Conservation (phyloP, 2,329 filamentous ascomycete genomes). For the Colletotrichum sp. region DNA sequence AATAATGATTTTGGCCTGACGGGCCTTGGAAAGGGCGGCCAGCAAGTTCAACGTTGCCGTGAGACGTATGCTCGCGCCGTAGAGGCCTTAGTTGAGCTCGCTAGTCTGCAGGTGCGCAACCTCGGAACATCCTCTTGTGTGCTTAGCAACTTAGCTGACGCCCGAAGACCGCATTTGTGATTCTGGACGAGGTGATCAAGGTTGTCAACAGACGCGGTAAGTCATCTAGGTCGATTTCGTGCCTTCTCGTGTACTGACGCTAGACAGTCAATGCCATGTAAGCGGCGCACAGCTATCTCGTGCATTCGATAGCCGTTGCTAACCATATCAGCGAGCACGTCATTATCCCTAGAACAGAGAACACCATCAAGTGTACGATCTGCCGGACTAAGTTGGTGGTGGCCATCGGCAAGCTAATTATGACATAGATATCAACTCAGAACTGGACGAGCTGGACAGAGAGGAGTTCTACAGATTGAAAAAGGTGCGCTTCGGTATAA, state of each 20-base stretch:
- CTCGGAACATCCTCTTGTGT: background rate
- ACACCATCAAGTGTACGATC: constrained; percentile 91
- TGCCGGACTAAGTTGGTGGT: background rate
- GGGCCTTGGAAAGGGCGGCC: constrained; percentile 93
- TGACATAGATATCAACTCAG: constrained; percentile 87
- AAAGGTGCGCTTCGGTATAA: constrained; percentile 56
- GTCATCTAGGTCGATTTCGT: constrained; percentile 25
- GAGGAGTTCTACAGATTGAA: constrained; percentile 98
- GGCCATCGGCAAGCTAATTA: background rate
- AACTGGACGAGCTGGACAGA: constrained; percentile 95
- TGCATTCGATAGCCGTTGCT: constrained; percentile 13
- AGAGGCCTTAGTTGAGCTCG: constrained; percentile 93
- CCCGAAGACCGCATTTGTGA: constrained; percentile 89
- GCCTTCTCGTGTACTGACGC: background rate
- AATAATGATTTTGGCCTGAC: constrained; percentile 97
- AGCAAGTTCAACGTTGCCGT: constrained; percentile 92
- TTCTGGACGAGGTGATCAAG: constrained; percentile 98
- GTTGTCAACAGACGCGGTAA: constrained; percentile 93
- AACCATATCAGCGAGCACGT: constrained; percentile 73
- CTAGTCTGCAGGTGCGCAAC: constrained; percentile 75
- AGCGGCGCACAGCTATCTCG: constrained; percentile 29
- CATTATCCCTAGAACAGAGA: constrained; percentile 97
- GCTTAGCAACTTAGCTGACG: background rate
- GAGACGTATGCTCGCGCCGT: constrained; percentile 97
- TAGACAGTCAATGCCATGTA: constrained; percentile 86